Percentiles rank a stretch among this genome's conserved stretches.
Conservation (phyloP, 495 filamentous ascomycete species). For the Hyaloscypha hepaticicola region DNA sequence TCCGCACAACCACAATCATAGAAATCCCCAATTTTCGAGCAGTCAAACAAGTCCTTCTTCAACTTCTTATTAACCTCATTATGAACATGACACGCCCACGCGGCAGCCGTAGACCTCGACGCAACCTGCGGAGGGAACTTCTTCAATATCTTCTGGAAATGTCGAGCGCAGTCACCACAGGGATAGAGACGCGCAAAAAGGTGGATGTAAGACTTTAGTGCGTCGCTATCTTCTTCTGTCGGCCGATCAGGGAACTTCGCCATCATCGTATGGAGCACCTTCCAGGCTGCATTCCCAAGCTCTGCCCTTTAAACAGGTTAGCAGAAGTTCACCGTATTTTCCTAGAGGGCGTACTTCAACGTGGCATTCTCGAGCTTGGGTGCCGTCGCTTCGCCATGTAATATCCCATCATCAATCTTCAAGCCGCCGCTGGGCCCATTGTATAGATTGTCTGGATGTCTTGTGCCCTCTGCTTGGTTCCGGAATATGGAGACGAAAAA, state of each 20-base stretch:
- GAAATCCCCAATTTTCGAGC: constrained; percentile 81
- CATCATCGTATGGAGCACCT: constrained; percentile 94
- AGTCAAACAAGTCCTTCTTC: constrained; percentile 80
- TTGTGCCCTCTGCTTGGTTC: constrained; percentile 18
- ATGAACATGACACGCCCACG: constrained; percentile 93
- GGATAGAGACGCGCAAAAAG: constrained; percentile 93
- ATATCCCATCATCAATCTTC: constrained; percentile 29
- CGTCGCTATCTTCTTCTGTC: constrained; percentile 75
- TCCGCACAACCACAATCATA: constrained; percentile 96
- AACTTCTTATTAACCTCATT: constrained; percentile 91
- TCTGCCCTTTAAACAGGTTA: constrained; percentile 61
- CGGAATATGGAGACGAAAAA: constrained; percentile 38
- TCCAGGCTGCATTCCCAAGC: constrained; percentile 85
- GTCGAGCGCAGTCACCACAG: constrained; percentile 89
- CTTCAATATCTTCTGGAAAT: constrained; percentile 79
- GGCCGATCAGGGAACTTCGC: constrained; percentile 88
- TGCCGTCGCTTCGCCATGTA: constrained; percentile 80
- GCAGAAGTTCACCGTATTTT: constrained; percentile 8
- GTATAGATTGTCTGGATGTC: constrained; percentile 23
- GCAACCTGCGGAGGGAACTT: constrained; percentile 91
- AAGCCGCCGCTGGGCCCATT: constrained; percentile 35
- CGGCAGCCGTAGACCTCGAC: constrained; percentile 76
- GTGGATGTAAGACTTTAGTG: constrained; percentile 80
- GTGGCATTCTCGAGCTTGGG: constrained; percentile 92
- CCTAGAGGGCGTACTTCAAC: constrained; percentile 59